phyloP scores from a whole-genome alignment of 228 moss, liverwort and hornwort genomes.

The Sphagnum fallax region DNA sequence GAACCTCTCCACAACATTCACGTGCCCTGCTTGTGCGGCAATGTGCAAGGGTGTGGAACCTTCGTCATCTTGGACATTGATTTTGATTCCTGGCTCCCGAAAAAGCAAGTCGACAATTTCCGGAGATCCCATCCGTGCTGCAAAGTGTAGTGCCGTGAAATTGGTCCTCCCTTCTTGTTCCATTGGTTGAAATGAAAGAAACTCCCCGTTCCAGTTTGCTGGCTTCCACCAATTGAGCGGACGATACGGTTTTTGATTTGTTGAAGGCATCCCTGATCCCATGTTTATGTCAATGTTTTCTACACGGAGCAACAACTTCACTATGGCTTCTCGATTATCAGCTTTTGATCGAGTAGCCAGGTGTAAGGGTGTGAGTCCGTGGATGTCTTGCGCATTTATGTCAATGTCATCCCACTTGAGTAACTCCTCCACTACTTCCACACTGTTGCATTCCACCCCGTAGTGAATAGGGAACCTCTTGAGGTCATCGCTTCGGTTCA shows the following conservation, averaged over 20 bases:
- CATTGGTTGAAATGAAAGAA: neutral
- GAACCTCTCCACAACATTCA: neutral
- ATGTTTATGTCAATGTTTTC: neutral
- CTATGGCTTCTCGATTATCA: neutral
- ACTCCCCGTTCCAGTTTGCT: neutral
- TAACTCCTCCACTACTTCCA: neutral
- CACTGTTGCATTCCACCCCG: neutral
- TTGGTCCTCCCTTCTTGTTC: neutral
- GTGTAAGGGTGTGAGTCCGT: neutral
- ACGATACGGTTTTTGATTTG: neutral
- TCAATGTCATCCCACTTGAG: neutral
- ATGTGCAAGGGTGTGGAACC: neutral
- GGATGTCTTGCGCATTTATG: neutral
- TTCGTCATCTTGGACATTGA: neutral
- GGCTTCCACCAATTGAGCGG: neutral
- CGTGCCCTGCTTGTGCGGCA: neutral
- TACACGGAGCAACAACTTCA: neutral
- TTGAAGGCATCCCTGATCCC: neutral
- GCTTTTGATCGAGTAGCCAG: neutral
- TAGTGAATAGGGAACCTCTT: neutral
- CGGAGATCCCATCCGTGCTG: neutral
- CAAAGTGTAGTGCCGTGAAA: neutral
- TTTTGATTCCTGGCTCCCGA: neutral
- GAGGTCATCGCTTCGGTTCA: neutral
- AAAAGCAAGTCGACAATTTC: neutral